Evolutionary conservation across 2,329 filamentous ascomycete species (phyloP).

Genomic region (Leptographium radiaticola): DNA sequence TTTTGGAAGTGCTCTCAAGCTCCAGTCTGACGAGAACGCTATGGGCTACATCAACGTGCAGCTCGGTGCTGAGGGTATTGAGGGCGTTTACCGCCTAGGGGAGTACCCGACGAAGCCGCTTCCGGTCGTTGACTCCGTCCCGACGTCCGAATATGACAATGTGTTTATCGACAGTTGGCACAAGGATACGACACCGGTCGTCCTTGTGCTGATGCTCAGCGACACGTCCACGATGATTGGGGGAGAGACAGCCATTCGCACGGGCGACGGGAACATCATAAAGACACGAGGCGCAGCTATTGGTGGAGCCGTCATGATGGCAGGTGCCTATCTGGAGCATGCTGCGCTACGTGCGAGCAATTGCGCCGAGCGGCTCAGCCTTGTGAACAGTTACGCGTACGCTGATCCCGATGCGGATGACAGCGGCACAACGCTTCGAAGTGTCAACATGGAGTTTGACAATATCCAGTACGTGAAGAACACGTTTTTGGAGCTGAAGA

Average conservation of each 20-base stretch:
- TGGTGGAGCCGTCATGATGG: slow-evolving; percentile 9
- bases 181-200: slow-evolving; percentile 8
- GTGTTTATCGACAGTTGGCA: slow-evolving; percentile 8
- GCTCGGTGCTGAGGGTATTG: slow-evolving; percentile 7
- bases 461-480: slow-evolving; percentile 6
- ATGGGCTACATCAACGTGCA: slow-evolving; percentile 11
- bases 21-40: slow-evolving; percentile 8
- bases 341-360: slow-evolving; percentile 10
- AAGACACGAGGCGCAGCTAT: slow-evolving; percentile 8
- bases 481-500: slow-evolving; percentile 6
- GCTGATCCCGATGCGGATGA: slow-evolving; percentile 8
- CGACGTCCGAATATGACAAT: background rate
- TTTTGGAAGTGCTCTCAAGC: slow-evolving; percentile 2
- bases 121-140: background rate
- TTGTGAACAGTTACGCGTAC: slow-evolving; percentile 10
- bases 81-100: slow-evolving; percentile 6
- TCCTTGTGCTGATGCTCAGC: slow-evolving; percentile 9
- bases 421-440: slow-evolving; percentile 7
- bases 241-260: slow-evolving; percentile 9
- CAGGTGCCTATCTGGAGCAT: slow-evolving; percentile 7
- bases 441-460: slow-evolving; percentile 5
- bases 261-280: slow-evolving; percentile 1
- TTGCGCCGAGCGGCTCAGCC: slow-evolving; percentile 8
- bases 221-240: slow-evolving; percentile 9
- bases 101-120: slow-evolving; percentile 6